Percentiles rank a stretch among this genome's conserved stretches.
phyloP scores from a whole-genome alignment of 2,329 filamentous ascomycete genomes.

The Aureobasidium namibiae region DNA sequence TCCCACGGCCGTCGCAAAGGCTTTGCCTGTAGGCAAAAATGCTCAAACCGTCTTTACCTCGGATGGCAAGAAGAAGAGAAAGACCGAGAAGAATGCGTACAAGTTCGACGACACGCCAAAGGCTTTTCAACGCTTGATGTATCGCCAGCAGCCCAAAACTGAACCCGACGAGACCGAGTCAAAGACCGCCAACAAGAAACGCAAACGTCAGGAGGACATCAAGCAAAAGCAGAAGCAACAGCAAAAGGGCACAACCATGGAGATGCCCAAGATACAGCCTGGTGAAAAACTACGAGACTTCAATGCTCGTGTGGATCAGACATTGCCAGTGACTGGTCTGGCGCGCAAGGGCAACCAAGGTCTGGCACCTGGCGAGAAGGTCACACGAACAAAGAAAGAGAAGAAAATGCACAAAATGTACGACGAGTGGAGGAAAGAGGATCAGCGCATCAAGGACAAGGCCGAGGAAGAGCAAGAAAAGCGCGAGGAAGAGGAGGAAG shows the following conservation, averaged over 20 bases:
- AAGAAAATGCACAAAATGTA: constrained; percentile 61
- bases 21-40: constrained; percentile 47
- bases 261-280: constrained; percentile 63
- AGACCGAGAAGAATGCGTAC: constrained; percentile 34
- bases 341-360: constrained; percentile 52
- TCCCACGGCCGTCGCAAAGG: constrained; percentile 50
- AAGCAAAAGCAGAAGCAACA: constrained; percentile 16
- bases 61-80: constrained; percentile 24
- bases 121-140: constrained; percentile 80
- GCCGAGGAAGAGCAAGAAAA: constrained; percentile 61
- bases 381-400: constrained; percentile 72
- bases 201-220: constrained; percentile 17
- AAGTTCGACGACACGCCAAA: constrained; percentile 73
- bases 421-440: constrained; percentile 60
- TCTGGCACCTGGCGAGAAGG: constrained; percentile 57
- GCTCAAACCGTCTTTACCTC: constrained; percentile 25
- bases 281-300: constrained; percentile 81
- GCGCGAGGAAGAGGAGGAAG: constrained; percentile 54
- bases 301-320: constrained; percentile 71
- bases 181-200: constrained; percentile 42
- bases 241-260: constrained; percentile 16
- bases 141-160: constrained; percentile 50
- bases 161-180: constrained; percentile 57
- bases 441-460: constrained; percentile 70
- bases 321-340: constrained; percentile 67